Evolutionary conservation across 2,329 filamentous ascomycete species (phyloP).

Genomic region (Cladosporium oxysporum): DNA sequence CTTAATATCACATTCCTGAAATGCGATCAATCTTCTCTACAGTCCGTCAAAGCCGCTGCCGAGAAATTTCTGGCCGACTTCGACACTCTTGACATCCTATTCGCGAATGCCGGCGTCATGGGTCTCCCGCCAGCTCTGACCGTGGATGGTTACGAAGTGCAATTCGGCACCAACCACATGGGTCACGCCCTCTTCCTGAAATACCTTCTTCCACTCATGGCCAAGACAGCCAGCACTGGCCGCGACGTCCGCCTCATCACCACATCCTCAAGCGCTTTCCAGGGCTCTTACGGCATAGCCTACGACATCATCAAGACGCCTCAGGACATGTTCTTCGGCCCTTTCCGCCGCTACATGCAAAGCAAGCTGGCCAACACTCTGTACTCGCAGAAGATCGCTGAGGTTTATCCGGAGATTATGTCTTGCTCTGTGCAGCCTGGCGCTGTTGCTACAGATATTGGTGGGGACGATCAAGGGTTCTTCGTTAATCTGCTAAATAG

Average conservation of each 20-base stretch:
- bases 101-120: slow-evolving; percentile 42
- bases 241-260: slow-evolving; percentile 7
- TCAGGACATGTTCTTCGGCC: slow-evolving; percentile 24
- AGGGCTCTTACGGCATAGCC: slow-evolving; percentile 1
- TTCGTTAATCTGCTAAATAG: slow-evolving; percentile 21
- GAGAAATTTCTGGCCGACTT: slow-evolving; percentile 17
- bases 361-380: slow-evolving; percentile 55
- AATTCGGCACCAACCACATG: slow-evolving; percentile 55
- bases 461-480: slow-evolving; percentile 7
- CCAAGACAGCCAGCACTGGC: slow-evolving; percentile 36
- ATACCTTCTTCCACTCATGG: slow-evolving; percentile 47
- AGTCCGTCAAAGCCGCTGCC: slow-evolving; percentile 50
- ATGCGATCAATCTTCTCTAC: slow-evolving; percentile 54
- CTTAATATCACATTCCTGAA: slow-evolving; percentile 46
- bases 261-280: slow-evolving; percentile 3
- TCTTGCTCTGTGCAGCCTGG: slow-evolving; percentile 52
- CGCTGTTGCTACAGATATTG: slow-evolving; percentile 37
- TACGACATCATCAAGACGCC: slow-evolving; percentile 6
- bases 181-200: slow-evolving; percentile 52
- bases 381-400: slow-evolving; percentile 46
- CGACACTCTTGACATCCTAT: slow-evolving; percentile 13
- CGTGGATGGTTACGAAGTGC: slow-evolving; percentile 52
- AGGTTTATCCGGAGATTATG: slow-evolving; percentile 48
- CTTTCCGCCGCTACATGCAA: slow-evolving; percentile 47
- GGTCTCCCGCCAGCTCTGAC: slow-evolving; percentile 40